These are phyloP conservation scores for Claviceps monticola DNA, from an alignment of 2,329 filamentous ascomycete species.

Conservation along the genomic window DNA sequence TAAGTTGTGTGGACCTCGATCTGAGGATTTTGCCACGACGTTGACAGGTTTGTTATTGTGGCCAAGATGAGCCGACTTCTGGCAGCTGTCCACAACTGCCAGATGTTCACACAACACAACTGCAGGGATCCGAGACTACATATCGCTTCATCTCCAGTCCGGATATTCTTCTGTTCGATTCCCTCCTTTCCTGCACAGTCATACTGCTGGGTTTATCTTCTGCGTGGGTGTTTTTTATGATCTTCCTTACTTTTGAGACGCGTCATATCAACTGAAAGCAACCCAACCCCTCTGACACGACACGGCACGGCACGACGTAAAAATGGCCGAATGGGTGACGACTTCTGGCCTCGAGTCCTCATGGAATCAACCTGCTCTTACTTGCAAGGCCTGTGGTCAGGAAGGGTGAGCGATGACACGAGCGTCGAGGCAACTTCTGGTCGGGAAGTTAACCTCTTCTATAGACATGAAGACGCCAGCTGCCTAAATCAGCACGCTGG, in stretches of 20 bases:
- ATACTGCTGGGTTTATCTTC: background rate
- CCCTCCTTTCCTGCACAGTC: background rate
- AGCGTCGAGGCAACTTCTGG: background rate
- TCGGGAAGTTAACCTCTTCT: background rate
- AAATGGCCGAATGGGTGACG: slow-evolving; percentile 4
- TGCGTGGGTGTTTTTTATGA: background rate
- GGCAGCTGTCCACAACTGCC: background rate
- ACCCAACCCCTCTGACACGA: background rate
- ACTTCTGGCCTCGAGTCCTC: background rate
- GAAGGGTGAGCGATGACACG: slow-evolving; percentile 4
- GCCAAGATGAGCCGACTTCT: background rate
- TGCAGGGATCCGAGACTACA: no score
- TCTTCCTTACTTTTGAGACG: no score
- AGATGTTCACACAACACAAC: background rate
- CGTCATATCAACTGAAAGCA: no score
- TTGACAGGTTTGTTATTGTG: background rate
- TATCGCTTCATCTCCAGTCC: no score
- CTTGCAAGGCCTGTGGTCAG: slow-evolving; percentile 4
- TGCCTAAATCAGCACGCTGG: slow-evolving; percentile 6
- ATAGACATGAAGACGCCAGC: slow-evolving; percentile 4
- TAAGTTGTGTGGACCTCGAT: no score
- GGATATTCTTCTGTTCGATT: background rate
- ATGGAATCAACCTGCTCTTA: slow-evolving; percentile 3
- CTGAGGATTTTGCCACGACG: no score
- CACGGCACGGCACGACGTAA: background rate